phyloP scores from a whole-genome alignment of 352 stramenopile genomes.

The Plasmopara muralis region DNA sequence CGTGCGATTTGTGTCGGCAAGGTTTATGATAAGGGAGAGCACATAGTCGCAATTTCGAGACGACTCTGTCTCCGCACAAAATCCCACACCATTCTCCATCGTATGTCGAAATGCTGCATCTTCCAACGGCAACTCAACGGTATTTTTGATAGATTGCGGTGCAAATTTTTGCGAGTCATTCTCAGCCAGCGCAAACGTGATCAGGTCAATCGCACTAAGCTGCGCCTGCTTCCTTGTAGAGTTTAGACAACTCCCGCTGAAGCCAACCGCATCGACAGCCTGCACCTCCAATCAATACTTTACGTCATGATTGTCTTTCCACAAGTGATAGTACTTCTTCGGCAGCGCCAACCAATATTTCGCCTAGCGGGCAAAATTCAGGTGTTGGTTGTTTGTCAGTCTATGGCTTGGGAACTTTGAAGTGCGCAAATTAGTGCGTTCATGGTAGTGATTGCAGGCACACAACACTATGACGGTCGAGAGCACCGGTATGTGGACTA shows the following conservation, averaged over 20 bases:
- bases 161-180: slow-evolving; percentile 74
- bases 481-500: slow-evolving; percentile 97
- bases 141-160: slow-evolving; percentile 21
- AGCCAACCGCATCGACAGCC: slow-evolving; percentile 98
- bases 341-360: slow-evolving; percentile 73
- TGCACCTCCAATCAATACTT: slow-evolving; percentile 88
- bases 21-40: slow-evolving; percentile 6
- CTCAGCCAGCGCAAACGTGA: slow-evolving; percentile 92
- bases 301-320: slow-evolving; percentile 49
- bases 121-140: slow-evolving; percentile 47
- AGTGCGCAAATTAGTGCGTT: slow-evolving; percentile 73
- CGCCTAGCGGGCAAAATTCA: slow-evolving; percentile 84
- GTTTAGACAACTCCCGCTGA: slow-evolving; percentile 93
- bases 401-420: slow-evolving; percentile 89
- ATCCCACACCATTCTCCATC: slow-evolving; percentile 91
- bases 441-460: slow-evolving; percentile 97
- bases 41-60: slow-evolving; percentile 88
- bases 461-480: slow-evolving; percentile 95
- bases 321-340: slow-evolving; percentile 91
- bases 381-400: slow-evolving; percentile 92
- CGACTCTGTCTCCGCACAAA: slow-evolving; percentile 92
- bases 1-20: too few relatives aligned
- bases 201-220: slow-evolving; percentile 97
- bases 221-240: slow-evolving; percentile 97
- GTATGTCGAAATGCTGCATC: slow-evolving; percentile 93